Conservation (phyloP, 306 rosid species). For the Echinosophora koreensis region DNA sequence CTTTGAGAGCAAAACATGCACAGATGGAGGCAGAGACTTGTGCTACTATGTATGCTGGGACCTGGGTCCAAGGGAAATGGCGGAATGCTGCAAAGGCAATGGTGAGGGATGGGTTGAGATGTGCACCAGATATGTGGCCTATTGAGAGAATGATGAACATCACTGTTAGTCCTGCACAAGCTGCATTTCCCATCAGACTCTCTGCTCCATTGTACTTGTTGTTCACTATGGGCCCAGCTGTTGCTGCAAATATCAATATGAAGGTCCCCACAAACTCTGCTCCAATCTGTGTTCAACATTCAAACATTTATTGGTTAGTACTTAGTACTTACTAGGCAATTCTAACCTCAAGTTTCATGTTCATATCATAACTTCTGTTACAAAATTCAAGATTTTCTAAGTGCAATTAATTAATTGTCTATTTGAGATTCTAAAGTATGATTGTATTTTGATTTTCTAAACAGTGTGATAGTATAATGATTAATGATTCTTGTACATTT, state of each 20-base stretch:
- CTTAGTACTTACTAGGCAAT: neutral
- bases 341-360: neutral
- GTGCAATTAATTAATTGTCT: no score
- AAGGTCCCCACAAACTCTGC: conserved; percentile 98
- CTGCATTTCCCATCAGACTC: conserved; percentile 79
- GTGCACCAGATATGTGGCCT: conserved; percentile 97
- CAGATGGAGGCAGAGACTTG: conserved; percentile 87
- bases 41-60: conserved; percentile 80
- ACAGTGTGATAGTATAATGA: neutral
- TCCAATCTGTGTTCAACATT: conserved; percentile 64
- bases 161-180: conserved; percentile 85
- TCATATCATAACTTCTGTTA: no score
- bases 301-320: neutral
- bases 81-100: conserved; percentile 84
- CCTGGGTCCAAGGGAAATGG: conserved; percentile 93
- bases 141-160: conserved; percentile 88
- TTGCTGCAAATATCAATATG: conserved; percentile 81
- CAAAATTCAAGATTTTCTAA: no score
- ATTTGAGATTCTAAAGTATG: no score
- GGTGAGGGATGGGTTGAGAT: conserved; percentile 89
- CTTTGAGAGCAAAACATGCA: conserved; percentile 84
- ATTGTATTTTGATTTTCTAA: neutral
- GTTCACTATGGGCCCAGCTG: conserved; percentile 95
- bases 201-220: conserved; percentile 82
- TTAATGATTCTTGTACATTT: no score